Evolutionary conservation across 495 filamentous ascomycete genomes (phyloP), one percentile per base, ranked within the genome.

Genomic region (Penicillium soppii): DNA sequence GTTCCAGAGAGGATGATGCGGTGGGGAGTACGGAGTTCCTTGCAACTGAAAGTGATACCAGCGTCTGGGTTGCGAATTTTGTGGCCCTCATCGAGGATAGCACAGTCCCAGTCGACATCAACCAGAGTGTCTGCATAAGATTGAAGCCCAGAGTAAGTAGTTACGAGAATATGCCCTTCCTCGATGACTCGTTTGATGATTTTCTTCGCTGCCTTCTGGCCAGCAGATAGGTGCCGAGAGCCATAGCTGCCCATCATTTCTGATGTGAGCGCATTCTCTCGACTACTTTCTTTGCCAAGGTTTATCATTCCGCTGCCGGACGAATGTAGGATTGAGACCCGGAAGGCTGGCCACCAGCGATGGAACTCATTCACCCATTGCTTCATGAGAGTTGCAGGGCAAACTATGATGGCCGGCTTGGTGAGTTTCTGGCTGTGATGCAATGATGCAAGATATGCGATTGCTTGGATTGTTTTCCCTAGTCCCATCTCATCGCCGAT

Each of bases 351-450:
- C 94, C 94, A 97, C 94, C 94, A 98, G 20, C 85, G 82, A 67
- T 97, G 94, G 57, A 98, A 97, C 61, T 98, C 94, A 52, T 95
- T 94, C 8, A 96, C 94, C 94, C 94, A 98, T 62, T 97, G 92
- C 51, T 88, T 89, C 73, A 98, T 82, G 10, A 97, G 87, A 1
- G 94, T 97, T 17, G 92, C 94, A 1, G 94, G 94, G 47, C 89
- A 90, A 9, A 97, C 90, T 22, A 98, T 80, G 52, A 98, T 85
- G 27, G 90, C 80, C 1, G 94, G 94, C 54, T 90, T 91, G 8
- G 79, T 81, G 38, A 96, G 75, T 62, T 83, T 88, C 33, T 86
- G 86, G 67, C 90, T 96, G 63, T 97, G 89, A 63, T 97, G 94
- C 21, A 98, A 70, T 1, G 89, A 85, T 3, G 94, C 94, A 22